Percentiles rank a stretch among this genome's conserved stretches.
These are phyloP conservation scores for Stachybotrys elegans DNA, from an alignment of 2,329 filamentous ascomycete genomes.

Conservation along the genomic window DNA sequence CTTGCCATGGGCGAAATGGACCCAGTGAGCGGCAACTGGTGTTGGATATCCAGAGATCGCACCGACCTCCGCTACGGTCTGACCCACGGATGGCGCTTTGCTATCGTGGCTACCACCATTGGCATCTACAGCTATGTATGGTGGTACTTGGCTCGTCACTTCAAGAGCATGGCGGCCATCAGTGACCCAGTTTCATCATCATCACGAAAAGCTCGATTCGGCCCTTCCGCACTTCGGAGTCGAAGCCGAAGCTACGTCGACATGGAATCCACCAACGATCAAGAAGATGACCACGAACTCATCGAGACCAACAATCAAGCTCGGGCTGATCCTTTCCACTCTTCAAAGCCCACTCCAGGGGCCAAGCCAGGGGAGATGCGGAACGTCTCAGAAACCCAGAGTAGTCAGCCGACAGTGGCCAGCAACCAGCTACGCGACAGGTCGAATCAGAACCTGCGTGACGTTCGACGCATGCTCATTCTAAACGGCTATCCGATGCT, in stretches of 20 bases:
- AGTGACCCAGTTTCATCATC: too few species aligned
- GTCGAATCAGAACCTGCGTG: neutral
- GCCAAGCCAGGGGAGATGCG: neutral
- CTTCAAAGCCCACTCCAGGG: too few species aligned
- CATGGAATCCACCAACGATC: neutral
- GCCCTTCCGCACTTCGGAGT: too few species aligned
- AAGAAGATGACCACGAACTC: neutral
- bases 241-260: neutral
- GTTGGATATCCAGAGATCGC: constrained; percentile 36
- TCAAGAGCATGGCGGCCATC: constrained; percentile 2
- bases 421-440: neutral
- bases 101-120: constrained; percentile 34
- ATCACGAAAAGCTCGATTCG: too few species aligned
- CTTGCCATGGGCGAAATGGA: constrained; percentile 14
- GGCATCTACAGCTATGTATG: constrained; percentile 37
- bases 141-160: constrained; percentile 11
- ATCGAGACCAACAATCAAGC: neutral
- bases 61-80: constrained; percentile 36
- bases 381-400: neutral
- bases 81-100: constrained; percentile 39
- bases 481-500: constrained; percentile 18
- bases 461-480: constrained; percentile 18
- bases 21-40: constrained; percentile 40
- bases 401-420: neutral
- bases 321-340: neutral